Evolutionary conservation across 768 basidiomycete species (phyloP).

Genomic region (Russula sp.): DNA sequence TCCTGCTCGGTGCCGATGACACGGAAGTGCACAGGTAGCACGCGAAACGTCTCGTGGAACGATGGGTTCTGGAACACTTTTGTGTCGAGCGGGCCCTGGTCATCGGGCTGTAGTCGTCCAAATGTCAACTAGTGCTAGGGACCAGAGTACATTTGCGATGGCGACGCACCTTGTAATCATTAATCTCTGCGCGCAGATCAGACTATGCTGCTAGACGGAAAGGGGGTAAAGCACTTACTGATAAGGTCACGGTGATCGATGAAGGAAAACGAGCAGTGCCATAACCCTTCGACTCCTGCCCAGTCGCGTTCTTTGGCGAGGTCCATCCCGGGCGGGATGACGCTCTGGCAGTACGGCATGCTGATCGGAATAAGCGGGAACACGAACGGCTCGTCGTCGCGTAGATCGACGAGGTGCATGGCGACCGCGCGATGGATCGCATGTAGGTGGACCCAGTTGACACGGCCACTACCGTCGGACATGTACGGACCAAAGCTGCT

Average conservation of each 20-base stretch:
- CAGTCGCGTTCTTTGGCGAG: constrained; percentile 47
- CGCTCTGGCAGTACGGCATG: constrained; percentile 52
- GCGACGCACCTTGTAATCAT: constrained; percentile 38
- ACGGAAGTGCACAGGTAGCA: constrained; percentile 47
- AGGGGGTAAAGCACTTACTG: constrained; percentile 43
- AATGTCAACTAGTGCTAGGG: background rate
- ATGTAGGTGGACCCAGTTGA: constrained; percentile 62
- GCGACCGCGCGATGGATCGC: constrained; percentile 56
- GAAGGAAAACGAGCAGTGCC: constrained; percentile 66
- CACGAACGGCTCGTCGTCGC: constrained; percentile 34
- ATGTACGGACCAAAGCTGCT: constrained; percentile 59
- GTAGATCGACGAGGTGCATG: constrained; percentile 48
- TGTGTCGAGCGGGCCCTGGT: constrained; percentile 40
- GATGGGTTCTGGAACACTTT: constrained; percentile 50
- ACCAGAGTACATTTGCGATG: background rate
- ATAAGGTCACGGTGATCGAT: constrained; percentile 65
- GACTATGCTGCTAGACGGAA: background rate
- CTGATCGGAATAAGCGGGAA: constrained; percentile 47
- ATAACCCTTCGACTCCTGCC: constrained; percentile 57
- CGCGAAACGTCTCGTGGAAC: constrained; percentile 53
- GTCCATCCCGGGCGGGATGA: constrained; percentile 43
- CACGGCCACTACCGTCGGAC: constrained; percentile 41
- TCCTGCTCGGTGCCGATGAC: constrained; percentile 45
- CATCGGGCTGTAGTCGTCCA: constrained; percentile 32
- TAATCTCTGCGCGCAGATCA: constrained; percentile 45